Base-by-base conservation (phyloP, 345 rosid species). In the Crucihimalaya himalaica region DNA sequence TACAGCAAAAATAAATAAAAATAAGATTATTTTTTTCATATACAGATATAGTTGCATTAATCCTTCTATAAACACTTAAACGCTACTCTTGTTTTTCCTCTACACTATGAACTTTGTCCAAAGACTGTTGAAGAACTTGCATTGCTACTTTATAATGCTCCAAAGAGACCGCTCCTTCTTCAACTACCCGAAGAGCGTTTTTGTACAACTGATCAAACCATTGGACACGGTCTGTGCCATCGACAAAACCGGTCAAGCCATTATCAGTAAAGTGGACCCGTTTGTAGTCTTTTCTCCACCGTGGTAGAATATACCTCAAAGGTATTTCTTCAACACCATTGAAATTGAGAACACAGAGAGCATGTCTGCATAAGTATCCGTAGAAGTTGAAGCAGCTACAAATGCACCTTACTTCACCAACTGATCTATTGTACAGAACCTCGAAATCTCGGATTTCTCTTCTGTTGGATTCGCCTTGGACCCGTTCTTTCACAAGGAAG, bases 341-440 rank as follows among this genome's bases (percentile, higher is more conserved):
- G 62, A 86, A 85, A 76, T 85, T 86, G 14, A 90, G 91, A 53
- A 90, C 89, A 69, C 91, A 86, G 2, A 93, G 67, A 21, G 97
- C 92, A 73, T 91, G 98, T 68, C 98, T 78, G 59, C 97, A 93
- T 14, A 93, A 68, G 72, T 93, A 93, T 14, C 98, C 98, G 27
- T 83, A 83, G 68, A 83, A 86, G 80, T 84, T 89, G 72, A 93
- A 93, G 83, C 97, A 87, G 75, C 94, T 86, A 70, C 98, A 91
- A 8, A 84, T 83, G 79, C 98, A 93, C 42, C 98, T 75, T 50
- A 91, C 91, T 80, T 89, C 98, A 4, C 83, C 81, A 0, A 84
- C 90, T 11, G 88, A 72, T 82, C 94, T 84, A 39, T 93, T 87
- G 83, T 87, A 88, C 46, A 87, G 68, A 48, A 93, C 97, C 70